phyloP scores from a whole-genome alignment of 495 filamentous ascomycete species.

The Polyplosphaeria fusca region DNA sequence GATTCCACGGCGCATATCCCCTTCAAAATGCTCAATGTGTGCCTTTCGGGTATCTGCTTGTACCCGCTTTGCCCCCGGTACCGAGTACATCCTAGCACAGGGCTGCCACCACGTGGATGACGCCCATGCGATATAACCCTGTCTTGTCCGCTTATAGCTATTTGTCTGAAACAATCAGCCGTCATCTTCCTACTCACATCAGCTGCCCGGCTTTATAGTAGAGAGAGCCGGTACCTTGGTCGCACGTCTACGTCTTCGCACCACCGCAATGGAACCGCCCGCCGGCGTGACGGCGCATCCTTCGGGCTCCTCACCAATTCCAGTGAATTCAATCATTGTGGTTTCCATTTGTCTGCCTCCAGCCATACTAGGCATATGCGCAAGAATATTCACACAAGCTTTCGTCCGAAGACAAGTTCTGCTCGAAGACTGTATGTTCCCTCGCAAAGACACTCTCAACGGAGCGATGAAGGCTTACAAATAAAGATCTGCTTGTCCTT shows the following conservation, averaged over 20 bases:
- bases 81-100: neutral
- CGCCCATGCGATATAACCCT: neutral
- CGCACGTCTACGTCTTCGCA: neutral
- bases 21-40: neutral
- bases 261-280: neutral
- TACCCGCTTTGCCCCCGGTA: neutral
- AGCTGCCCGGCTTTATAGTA: neutral
- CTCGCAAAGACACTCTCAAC: neutral
- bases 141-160: neutral
- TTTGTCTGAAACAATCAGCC: neutral
- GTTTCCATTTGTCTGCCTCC: constrained; percentile 11
- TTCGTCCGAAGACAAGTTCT: constrained; percentile 10
- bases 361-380: constrained; percentile 16
- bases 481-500: neutral
- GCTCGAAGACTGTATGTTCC: constrained; percentile 33
- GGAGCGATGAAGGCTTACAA: neutral
- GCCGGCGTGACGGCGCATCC: neutral
- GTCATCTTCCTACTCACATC: neutral
- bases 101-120: neutral
- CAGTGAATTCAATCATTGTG: constrained; percentile 13
- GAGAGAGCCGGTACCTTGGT: neutral
- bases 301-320: neutral
- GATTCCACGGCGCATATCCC: neutral
- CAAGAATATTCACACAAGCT: constrained; percentile 26
- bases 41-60: neutral